Percentiles rank a stretch among this genome's conserved stretches.
These are phyloP conservation scores for Juncus effusus DNA, from an alignment of 176 grass and related monocot genomes.

Conservation along the genomic window DNA sequence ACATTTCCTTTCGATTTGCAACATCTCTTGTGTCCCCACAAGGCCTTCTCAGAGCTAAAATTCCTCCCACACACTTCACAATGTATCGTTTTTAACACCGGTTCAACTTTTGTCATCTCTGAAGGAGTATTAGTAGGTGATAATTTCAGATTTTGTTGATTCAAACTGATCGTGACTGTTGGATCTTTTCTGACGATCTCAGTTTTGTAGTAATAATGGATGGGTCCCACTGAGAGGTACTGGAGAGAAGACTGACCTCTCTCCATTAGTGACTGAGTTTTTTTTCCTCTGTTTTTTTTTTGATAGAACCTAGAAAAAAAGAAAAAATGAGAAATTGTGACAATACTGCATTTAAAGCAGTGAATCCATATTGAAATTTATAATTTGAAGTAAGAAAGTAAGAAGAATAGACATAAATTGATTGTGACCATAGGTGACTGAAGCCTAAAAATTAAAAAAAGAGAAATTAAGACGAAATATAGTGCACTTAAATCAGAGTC, in stretches of 20 bases:
- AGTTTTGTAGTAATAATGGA: neutral
- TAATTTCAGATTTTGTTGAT: neutral
- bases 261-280: neutral
- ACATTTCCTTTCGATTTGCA: conserved; percentile 1
- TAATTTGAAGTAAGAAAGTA: no score
- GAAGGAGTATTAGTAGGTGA: neutral
- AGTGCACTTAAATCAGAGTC: no score
- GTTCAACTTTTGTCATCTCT: neutral
- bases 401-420: no score
- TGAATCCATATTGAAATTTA: no score
- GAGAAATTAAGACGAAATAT: no score
- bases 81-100: neutral
- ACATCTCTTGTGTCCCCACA: conserved; percentile 26
- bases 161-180: neutral
- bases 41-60: conserved; percentile 17
- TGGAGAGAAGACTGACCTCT: neutral
- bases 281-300: neutral
- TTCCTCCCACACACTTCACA: conserved; percentile 12
- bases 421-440: no score
- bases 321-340: conserved; percentile 7
- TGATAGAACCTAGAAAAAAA: neutral
- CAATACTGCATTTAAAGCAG: neutral
- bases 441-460: no score
- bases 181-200: no score
- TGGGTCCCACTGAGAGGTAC: conserved; percentile 2